Conservation (phyloP, 768 basidiomycete species). For the Fomitopsis serialis region DNA sequence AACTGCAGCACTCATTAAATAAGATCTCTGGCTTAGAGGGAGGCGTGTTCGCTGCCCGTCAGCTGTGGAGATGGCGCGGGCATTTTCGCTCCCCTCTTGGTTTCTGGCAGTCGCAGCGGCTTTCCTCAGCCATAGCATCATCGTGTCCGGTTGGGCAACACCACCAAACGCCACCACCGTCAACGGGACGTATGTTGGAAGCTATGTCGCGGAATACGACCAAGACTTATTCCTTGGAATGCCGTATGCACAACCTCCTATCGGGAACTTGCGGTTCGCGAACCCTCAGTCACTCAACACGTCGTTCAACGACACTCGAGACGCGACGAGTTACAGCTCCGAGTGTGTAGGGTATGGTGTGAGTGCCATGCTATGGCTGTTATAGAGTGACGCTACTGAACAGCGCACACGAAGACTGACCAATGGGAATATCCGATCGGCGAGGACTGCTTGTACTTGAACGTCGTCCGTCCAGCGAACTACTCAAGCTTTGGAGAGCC, state of each 20-base stretch:
- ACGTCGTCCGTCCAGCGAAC: background rate
- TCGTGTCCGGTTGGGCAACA: too few species aligned
- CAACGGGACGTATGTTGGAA: background rate
- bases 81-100: too few species aligned
- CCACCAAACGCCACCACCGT: background rate
- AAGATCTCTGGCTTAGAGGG: too few species aligned
- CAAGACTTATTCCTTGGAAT: background rate
- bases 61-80: too few species aligned
- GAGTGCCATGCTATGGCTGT: background rate
- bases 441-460: background rate
- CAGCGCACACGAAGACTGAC: background rate
- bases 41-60: too few species aligned
- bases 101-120: too few species aligned
- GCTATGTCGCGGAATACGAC: background rate
- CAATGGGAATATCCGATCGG: background rate
- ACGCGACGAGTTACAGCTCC: background rate
- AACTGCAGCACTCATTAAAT: too few species aligned
- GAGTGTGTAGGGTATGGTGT: background rate
- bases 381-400: background rate
- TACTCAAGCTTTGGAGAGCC: background rate
- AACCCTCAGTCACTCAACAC: background rate
- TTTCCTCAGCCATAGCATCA: too few species aligned
- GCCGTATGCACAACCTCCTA: background rate
- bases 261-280: background rate
- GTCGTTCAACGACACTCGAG: background rate